Conservation (phyloP, 345 rosid genomes). For the Ricinus communis region DNA sequence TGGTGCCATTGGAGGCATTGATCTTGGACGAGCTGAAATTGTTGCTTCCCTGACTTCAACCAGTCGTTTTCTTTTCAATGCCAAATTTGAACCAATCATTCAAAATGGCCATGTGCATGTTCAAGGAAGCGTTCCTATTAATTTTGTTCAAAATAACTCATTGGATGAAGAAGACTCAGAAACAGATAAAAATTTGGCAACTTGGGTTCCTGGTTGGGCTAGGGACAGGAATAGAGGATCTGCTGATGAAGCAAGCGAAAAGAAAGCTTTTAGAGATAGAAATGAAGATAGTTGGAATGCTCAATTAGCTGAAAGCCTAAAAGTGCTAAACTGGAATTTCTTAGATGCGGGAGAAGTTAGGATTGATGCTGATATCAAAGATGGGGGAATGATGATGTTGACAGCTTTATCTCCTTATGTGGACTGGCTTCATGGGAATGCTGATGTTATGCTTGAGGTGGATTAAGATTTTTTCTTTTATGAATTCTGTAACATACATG, state of each 20-base stretch:
- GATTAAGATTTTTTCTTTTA: constrained; percentile 12
- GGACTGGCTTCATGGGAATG: constrained; percentile 91
- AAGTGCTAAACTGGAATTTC: constrained; percentile 85
- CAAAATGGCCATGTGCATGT: constrained; percentile 96
- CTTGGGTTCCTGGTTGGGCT: constrained; percentile 71
- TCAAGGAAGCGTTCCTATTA: constrained; percentile 94
- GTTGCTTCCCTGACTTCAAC: constrained; percentile 89
- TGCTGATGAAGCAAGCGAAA: constrained; percentile 49
- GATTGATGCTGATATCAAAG: constrained; percentile 91
- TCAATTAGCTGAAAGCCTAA: constrained; percentile 85
- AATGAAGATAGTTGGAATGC: constrained; percentile 84
- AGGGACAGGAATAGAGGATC: constrained; percentile 62
- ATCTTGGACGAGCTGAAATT: constrained; percentile 93
- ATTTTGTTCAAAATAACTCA: constrained; percentile 54
- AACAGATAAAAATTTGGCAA: constrained; percentile 48
- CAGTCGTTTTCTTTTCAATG: constrained; percentile 91
- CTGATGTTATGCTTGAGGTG: constrained; percentile 92
- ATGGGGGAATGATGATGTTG: constrained; percentile 96
- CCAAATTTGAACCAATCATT: constrained; percentile 82
- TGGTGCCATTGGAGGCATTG: constrained; percentile 94
- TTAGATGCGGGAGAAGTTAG: constrained; percentile 95
- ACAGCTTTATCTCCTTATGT: constrained; percentile 92
- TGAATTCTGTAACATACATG: neutral
- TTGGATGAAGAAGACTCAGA: constrained; percentile 66
- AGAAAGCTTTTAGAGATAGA: constrained; percentile 63